Evolutionary conservation across 352 stramenopile genomes (phyloP).

Genomic region (Elongisporangium senticosum): DNA sequence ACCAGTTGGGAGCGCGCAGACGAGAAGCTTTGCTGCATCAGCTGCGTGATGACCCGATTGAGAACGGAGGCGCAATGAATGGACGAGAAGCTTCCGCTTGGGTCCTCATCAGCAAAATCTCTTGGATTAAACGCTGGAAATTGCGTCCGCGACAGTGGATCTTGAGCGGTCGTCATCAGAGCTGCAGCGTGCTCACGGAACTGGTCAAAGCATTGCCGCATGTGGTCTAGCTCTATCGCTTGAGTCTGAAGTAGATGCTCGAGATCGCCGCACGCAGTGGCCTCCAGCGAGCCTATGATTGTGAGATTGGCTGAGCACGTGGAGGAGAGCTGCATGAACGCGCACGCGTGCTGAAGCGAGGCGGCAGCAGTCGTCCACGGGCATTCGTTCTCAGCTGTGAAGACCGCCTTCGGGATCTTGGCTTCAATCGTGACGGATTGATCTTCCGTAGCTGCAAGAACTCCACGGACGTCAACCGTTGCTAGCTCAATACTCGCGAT

Average conservation of each 20-base stretch:
- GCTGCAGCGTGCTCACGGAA: background rate
- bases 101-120: background rate
- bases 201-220: constrained; percentile 11
- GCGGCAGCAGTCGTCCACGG: background rate
- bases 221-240: constrained; percentile 12
- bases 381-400: background rate
- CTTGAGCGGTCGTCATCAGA: background rate
- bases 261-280: constrained; percentile 13
- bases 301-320: background rate
- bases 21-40: background rate
- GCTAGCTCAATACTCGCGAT: background rate
- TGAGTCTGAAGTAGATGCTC: constrained; percentile 23
- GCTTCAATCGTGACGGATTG: background rate
- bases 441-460: background rate
- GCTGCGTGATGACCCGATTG: background rate
- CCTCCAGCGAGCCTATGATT: background rate
- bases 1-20: background rate
- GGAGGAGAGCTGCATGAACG: background rate
- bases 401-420: background rate
- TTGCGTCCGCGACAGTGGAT: background rate
- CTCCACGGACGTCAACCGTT: background rate
- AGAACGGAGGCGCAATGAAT: background rate
- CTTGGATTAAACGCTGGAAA: background rate
- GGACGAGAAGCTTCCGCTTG: background rate
- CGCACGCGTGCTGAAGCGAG: background rate